Evolutionary conservation across 805 yeast genomes (phyloP), one percentile per base, ranked within the genome.

Genomic region (Wickerhamomyces subpelliculosus): DNA sequence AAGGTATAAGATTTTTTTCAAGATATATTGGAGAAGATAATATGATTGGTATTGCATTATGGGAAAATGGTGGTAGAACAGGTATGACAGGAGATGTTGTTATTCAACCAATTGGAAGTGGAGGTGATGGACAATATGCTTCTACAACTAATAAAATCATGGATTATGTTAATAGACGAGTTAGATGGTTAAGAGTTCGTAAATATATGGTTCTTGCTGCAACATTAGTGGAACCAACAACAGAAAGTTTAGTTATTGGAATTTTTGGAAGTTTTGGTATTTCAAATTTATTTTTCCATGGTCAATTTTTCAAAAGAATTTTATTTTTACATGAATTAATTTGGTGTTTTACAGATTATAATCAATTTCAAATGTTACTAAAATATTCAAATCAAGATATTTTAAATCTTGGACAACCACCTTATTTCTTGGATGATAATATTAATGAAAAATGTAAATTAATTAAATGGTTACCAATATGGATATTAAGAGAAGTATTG

Each of bases 1-100:
- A 62, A 25, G 84, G 90, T 0, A 66, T 88, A 31, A 68, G 78
- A 36, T 75, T 77, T 40, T 87, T 88, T 57, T 78, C 95, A 8
- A 66, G 78, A 40, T 88, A 80, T 55, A 87, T 87, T 52, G 95
- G 95, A 6, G 96, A 87, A 55, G 96, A 87, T 57, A 87, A 87
- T 57, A 84, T 86, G 94, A 87, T 87, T 44, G 95, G 85, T 5
- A 86, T 84, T 35, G 84, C 87, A 1, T 55, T 87, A 14, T 87
- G 95, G 95, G 76, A 77, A 35, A 48, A 41, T 19, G 79, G 84
- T 19, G 82, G 84, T 2, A 65, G 88, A 46, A 84, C 95, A 0
- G 88, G 82, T 0, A 67, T 86, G 68, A 80, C 90, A 1, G 77
- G 83, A 2, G 95, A 87, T 54, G 72, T 77, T 34, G 95, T 79